A percentile compares a stretch with the other conserved stretches of the same genome.
phyloP scores from a whole-genome alignment of 139 green algal genomes.

The Chlamydomonas schloesseri region DNA sequence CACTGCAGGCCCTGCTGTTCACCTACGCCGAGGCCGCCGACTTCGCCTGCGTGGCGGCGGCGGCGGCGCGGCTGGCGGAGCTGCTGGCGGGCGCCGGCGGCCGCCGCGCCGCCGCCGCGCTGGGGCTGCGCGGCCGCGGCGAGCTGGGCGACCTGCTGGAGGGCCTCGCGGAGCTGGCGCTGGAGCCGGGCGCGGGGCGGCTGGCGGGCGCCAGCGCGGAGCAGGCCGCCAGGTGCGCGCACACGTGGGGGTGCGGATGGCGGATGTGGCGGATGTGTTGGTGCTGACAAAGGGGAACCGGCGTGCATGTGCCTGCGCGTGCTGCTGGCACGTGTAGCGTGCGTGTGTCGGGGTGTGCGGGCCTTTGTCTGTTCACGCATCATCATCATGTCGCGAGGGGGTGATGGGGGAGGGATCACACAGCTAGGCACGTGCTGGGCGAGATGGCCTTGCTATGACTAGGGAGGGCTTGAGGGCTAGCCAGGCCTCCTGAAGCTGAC shows the following conservation, averaged over 20 bases:
- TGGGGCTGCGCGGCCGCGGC: constrained; percentile 13
- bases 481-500: too few species aligned
- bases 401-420: too few species aligned
- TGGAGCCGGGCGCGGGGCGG: too few species aligned
- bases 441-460: not conserved
- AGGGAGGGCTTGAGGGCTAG: not conserved
- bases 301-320: too few species aligned
- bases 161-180: constrained; percentile 9
- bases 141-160: constrained; percentile 44
- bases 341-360: too few species aligned
- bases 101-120: not conserved
- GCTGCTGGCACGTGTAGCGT: too few species aligned
- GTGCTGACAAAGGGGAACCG: too few species aligned
- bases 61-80: constrained; percentile 30
- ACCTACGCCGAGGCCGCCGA: constrained; percentile 30
- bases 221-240: constrained; percentile 25
- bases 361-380: too few species aligned
- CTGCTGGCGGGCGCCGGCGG: not conserved
- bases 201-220: not conserved
- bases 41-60: constrained; percentile 1
- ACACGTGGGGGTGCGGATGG: not conserved
- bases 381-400: too few species aligned
- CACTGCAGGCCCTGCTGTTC: constrained; percentile 24
- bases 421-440: too few species aligned
- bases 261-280: not conserved